Percentiles rank a stretch among this genome's conserved stretches.
Conservation (phyloP, 495 filamentous ascomycete species). For the Neurospora intermedia region DNA sequence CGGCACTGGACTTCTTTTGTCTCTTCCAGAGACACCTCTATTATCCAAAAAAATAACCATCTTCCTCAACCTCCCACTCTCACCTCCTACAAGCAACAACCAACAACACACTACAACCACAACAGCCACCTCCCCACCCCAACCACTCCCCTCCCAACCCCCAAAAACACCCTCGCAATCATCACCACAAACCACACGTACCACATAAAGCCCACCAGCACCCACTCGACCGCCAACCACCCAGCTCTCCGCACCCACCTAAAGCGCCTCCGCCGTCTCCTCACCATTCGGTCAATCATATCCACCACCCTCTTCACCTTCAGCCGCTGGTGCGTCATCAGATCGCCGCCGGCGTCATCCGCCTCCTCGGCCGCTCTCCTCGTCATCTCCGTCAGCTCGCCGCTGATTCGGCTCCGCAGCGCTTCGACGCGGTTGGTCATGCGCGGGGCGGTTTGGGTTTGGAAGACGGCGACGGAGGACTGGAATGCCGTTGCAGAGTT, state of each 20-base stretch:
- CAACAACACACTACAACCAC: slow-evolving; percentile 46
- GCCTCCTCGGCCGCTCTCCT: slow-evolving; percentile 61
- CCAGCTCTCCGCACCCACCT: slow-evolving; percentile 59
- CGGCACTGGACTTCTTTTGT: neutral
- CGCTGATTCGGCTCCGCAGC: slow-evolving; percentile 24
- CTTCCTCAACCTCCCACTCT: neutral
- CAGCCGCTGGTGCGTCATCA: slow-evolving; percentile 63
- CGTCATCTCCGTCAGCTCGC: slow-evolving; percentile 43
- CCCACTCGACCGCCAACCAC: slow-evolving; percentile 69
- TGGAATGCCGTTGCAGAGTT: slow-evolving; percentile 44
- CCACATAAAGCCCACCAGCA: slow-evolving; percentile 70
- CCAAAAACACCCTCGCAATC: slow-evolving; percentile 50
- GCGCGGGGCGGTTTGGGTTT: slow-evolving; percentile 16
- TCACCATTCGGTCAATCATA: slow-evolving; percentile 61
- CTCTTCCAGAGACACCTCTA: neutral
- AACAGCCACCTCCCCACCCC: slow-evolving; percentile 62
- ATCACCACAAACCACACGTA: slow-evolving; percentile 75
- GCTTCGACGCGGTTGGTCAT: slow-evolving; percentile 28
- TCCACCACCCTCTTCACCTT: slow-evolving; percentile 69
- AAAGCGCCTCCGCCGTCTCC: slow-evolving; percentile 54
- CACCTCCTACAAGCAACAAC: neutral
- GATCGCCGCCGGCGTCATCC: slow-evolving; percentile 59
- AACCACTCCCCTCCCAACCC: slow-evolving; percentile 46
- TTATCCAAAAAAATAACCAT: neutral
- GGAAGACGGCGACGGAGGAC: slow-evolving; percentile 35